Conservation (phyloP, 2,329 filamentous ascomycete genomes). For the Tolypocladium paradoxum region DNA sequence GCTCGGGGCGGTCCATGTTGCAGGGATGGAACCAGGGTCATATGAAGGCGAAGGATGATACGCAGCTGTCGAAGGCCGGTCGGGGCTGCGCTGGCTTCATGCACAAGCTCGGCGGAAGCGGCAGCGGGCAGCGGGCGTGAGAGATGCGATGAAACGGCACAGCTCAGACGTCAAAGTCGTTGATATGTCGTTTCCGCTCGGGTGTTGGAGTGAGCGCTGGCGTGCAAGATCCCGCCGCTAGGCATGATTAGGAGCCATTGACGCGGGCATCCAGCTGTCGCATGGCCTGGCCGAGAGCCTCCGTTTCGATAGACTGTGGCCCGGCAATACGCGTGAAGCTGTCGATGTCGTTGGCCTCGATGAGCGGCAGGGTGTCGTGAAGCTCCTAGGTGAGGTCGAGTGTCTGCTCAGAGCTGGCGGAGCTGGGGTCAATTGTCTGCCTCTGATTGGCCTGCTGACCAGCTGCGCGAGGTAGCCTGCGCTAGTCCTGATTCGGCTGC, state of each 20-base stretch:
- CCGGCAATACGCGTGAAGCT: neutral
- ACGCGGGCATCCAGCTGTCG: neutral
- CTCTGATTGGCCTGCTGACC: neutral
- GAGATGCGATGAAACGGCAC: neutral
- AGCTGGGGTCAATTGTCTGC: neutral
- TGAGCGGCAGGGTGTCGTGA: neutral
- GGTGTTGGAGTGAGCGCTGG: neutral
- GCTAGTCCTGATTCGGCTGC: neutral
- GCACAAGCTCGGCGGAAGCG: no score
- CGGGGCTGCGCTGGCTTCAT: no score
- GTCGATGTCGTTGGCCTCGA: neutral
- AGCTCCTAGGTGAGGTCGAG: neutral
- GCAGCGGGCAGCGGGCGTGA: no score
- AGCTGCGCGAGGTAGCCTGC: neutral
- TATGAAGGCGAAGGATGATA: neutral
- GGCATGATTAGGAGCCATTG: neutral
- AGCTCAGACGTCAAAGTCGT: neutral
- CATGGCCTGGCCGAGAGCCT: neutral
- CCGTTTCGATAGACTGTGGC: neutral
- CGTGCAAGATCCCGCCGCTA: neutral
- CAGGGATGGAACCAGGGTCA: conserved; percentile 1
- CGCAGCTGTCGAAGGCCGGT: neutral
- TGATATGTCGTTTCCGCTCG: neutral
- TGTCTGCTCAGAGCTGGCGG: neutral
- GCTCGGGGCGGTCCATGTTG: conserved; percentile 47